Percentiles rank a stretch among this genome's conserved stretches.
Evolutionary conservation across 2,329 filamentous ascomycete species (phyloP).

Genomic region (Claviceps sp.): DNA sequence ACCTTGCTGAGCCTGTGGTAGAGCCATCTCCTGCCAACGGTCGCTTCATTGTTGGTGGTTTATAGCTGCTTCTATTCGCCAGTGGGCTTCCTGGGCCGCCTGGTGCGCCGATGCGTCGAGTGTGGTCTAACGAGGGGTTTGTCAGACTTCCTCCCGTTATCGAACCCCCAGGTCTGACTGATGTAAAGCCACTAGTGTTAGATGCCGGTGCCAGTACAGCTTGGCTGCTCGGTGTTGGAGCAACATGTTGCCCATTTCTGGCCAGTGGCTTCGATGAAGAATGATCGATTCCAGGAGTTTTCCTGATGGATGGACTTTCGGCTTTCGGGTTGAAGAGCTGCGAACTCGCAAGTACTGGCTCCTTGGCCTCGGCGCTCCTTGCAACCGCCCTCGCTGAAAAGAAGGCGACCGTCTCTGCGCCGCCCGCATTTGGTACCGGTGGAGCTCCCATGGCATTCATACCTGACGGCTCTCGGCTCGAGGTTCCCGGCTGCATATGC

Average conservation of each 20-base stretch:
- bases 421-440: conserved; percentile 25
- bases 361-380: conserved; percentile 25
- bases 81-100: conserved; percentile 40
- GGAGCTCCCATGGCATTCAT: conserved; percentile 25
- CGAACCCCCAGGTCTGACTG: conserved; percentile 16
- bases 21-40: conserved; percentile 22
- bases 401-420: conserved; percentile 4
- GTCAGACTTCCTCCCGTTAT: conserved; percentile 26
- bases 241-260: conserved; percentile 39
- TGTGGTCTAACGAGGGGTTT: conserved; percentile 40
- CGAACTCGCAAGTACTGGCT: conserved; percentile 1
- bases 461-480: conserved; percentile 11
- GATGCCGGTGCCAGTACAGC: conserved; percentile 9
- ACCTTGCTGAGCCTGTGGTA: conserved; percentile 16
- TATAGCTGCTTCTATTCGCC: conserved; percentile 44
- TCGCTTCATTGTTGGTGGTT: conserved; percentile 45
- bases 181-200: conserved; percentile 16
- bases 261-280: conserved; percentile 60
- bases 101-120: conserved; percentile 46
- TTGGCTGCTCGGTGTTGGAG: conserved; percentile 22
- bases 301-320: conserved; percentile 74
- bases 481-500: conserved; percentile 9
- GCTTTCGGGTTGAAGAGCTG: conserved; percentile 59
- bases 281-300: conserved; percentile 80
- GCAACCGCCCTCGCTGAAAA: conserved; percentile 7